Evolutionary conservation across 163 green algal genomes (phyloP).

Genomic region (Chlamydomonas reinhardtii): DNA sequence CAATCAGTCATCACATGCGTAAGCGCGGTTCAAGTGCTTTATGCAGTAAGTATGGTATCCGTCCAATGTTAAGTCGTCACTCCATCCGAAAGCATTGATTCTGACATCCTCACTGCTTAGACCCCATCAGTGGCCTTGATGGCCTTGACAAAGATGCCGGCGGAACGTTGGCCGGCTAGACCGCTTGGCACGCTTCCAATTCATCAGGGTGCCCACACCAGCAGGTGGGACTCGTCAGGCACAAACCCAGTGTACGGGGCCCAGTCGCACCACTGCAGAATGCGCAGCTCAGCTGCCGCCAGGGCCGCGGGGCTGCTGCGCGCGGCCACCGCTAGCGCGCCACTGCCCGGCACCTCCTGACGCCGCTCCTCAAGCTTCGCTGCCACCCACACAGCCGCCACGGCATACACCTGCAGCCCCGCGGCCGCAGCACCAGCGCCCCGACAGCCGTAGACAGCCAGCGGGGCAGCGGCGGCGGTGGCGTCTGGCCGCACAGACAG

Average conservation of each 20-base stretch:
- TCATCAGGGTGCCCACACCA: no score
- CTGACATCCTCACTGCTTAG: no score
- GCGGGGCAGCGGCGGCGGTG: background rate
- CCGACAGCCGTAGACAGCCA: background rate
- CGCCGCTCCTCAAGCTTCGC: conserved; percentile 42
- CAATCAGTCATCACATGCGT: no score
- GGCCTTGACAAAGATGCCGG: no score
- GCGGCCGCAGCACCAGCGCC: no score
- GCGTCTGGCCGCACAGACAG: background rate
- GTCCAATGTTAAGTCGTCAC: no score
- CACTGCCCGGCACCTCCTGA: background rate
- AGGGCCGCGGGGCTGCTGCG: conserved; percentile 9
- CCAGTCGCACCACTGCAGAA: conserved; percentile 36
- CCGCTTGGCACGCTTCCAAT: no score
- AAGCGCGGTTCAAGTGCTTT: no score
- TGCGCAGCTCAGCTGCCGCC: conserved; percentile 13
- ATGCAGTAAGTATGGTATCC: no score
- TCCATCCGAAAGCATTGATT: no score
- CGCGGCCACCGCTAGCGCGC: background rate
- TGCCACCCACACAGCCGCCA: conserved; percentile 12
- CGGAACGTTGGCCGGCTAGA: no score
- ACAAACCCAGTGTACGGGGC: conserved; percentile 14
- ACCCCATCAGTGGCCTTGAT: no score
- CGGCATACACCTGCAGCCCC: background rate
- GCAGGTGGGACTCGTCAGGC: background rate